These are phyloP conservation scores for Blastobotrys persicus DNA, from an alignment of 1,139 yeast genomes.

Conservation along the genomic window DNA sequence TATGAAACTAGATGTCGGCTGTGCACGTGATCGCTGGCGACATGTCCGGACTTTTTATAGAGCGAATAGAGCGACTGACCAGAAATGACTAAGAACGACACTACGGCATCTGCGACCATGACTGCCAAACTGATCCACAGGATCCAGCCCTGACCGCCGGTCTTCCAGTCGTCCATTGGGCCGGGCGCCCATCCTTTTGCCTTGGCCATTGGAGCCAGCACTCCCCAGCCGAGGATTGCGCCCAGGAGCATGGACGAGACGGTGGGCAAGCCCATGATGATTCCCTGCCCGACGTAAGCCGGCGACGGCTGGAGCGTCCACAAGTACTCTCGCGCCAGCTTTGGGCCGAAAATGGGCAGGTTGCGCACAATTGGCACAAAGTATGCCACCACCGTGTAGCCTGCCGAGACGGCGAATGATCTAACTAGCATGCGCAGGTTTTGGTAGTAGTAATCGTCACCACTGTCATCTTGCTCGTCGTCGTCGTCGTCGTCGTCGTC, in stretches of 20 bases:
- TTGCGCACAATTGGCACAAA: slow-evolving; percentile 66
- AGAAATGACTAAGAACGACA: slow-evolving; percentile 70
- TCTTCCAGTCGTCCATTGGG: slow-evolving; percentile 84
- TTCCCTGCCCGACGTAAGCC: slow-evolving; percentile 96
- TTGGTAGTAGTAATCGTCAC: slow-evolving; percentile 41
- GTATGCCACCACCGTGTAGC: slow-evolving; percentile 68
- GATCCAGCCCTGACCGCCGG: slow-evolving; percentile 97
- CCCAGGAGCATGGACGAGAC: slow-evolving; percentile 91
- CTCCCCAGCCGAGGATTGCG: slow-evolving; percentile 85
- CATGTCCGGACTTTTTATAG: slow-evolving; percentile 11
- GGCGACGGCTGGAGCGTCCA: slow-evolving; percentile 97
- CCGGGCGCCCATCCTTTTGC: slow-evolving; percentile 84
- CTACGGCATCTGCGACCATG: slow-evolving; percentile 89
- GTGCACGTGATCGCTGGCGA: slow-evolving; percentile 24
- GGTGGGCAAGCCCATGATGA: slow-evolving; percentile 93
- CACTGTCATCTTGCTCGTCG: slow-evolving; percentile 9
- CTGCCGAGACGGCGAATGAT: slow-evolving; percentile 69
- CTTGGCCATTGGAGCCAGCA: slow-evolving; percentile 77
- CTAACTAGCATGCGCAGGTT: slow-evolving; percentile 56
- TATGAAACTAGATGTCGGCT: slow-evolving; percentile 51
- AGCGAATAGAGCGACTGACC: slow-evolving; percentile 26
- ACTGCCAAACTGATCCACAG: slow-evolving; percentile 90
- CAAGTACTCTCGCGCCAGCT: slow-evolving; percentile 61
- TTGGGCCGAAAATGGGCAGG: slow-evolving; percentile 72
- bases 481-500: slow-evolving; percentile 16